phyloP scores from a whole-genome alignment of 2,329 filamentous ascomycete species.

The Ophiosphaerella herpotricha region DNA sequence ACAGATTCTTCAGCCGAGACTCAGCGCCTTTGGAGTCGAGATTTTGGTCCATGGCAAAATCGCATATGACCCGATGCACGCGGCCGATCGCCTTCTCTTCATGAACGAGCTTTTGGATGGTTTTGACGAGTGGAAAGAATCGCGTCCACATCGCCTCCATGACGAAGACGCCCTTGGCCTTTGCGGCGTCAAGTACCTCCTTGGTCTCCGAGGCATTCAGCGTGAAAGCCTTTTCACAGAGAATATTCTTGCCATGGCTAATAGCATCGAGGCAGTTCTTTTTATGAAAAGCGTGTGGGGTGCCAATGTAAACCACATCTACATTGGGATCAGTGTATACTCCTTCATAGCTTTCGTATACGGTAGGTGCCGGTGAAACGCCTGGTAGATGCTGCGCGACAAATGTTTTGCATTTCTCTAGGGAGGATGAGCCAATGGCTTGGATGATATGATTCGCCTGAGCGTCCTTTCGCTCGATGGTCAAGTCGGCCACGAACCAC shows the following conservation, averaged over 20 bases:
- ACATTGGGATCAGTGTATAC: constrained; percentile 75
- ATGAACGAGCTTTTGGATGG: constrained; percentile 65
- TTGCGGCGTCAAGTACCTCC: constrained; percentile 71
- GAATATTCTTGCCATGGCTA: constrained; percentile 77
- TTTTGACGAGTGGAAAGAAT: constrained; percentile 80
- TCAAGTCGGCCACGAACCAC: constrained; percentile 12
- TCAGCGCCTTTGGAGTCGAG: constrained; percentile 54
- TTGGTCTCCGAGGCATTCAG: constrained; percentile 75
- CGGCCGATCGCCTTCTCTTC: constrained; percentile 54
- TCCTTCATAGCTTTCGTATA: constrained; percentile 77
- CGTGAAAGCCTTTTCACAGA: constrained; percentile 86
- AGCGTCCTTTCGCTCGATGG: constrained; percentile 8
- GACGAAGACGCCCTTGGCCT: constrained; percentile 57
- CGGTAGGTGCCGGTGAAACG: constrained; percentile 50
- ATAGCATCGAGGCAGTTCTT: constrained; percentile 80
- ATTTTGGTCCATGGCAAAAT: constrained; percentile 47
- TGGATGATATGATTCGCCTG: constrained; percentile 16
- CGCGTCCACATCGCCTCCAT: constrained; percentile 74
- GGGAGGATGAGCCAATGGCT: constrained; percentile 21
- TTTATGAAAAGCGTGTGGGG: constrained; percentile 86
- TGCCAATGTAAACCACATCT: constrained; percentile 84
- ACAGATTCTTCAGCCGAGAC: constrained; percentile 68
- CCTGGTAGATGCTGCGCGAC: constrained; percentile 6
- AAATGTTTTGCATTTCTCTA: constrained; percentile 14
- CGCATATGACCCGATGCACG: constrained; percentile 36